phyloP scores from a whole-genome alignment of 129 eudicot genomes.

The Flaveria brownii region DNA sequence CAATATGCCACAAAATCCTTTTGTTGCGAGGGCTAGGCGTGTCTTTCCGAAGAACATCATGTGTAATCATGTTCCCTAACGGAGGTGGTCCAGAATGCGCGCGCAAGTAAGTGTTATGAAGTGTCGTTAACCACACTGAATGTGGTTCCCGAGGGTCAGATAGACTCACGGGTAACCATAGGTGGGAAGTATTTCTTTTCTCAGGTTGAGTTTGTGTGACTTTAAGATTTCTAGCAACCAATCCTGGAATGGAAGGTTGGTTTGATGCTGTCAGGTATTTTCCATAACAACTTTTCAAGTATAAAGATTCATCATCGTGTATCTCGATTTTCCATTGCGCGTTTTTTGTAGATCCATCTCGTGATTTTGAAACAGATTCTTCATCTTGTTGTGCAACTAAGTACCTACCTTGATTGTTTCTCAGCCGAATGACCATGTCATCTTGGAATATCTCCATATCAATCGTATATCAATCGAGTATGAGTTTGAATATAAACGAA shows the following conservation, averaged over 20 bases:
- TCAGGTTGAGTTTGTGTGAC: constrained; percentile 41
- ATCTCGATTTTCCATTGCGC: constrained; percentile 55
- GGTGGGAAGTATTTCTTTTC: constrained; percentile 31
- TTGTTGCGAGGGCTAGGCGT: constrained; percentile 18
- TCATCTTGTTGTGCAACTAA: constrained; percentile 47
- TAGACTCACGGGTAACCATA: constrained; percentile 36
- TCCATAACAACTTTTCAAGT: constrained; percentile 48
- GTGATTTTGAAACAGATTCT: constrained; percentile 37
- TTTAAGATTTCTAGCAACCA: constrained; percentile 33
- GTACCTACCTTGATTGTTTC: constrained; percentile 39
- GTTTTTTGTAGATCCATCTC: constrained; percentile 40
- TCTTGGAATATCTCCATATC: constrained; percentile 41
- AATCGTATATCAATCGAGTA: background rate
- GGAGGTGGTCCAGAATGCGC: constrained; percentile 39
- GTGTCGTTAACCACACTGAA: constrained; percentile 33
- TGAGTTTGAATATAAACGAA: background rate
- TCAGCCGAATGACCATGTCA: constrained; percentile 32
- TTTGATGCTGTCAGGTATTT: constrained; percentile 57
- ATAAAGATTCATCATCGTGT: constrained; percentile 30
- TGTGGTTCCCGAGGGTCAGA: constrained; percentile 14
- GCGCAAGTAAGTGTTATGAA: constrained; percentile 37
- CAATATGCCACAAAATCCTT: constrained; percentile 42
- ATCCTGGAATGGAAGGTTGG: constrained; percentile 50
- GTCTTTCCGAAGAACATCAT: constrained; percentile 34
- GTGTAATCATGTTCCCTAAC: constrained; percentile 42